Base-by-base conservation (phyloP, 768 basidiomycete genomes). In the Lactarius hatsudake region DNA sequence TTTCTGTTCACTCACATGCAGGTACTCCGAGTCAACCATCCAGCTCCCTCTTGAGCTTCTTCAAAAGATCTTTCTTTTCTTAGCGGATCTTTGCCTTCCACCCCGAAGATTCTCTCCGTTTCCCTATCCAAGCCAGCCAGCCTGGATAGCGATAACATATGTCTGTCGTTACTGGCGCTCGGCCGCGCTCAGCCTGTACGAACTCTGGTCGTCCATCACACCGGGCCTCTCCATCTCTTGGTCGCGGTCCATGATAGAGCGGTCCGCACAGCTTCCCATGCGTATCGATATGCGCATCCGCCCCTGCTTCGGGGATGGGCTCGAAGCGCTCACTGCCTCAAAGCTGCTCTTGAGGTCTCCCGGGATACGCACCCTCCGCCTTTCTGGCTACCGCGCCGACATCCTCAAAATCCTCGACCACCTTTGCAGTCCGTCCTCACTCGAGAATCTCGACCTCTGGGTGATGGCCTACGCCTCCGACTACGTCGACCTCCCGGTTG, bases 201-300 rank as follows among this genome's bases (percentile, higher is more conserved):
- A 60, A 51, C 62, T 68, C 42, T 68, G 67, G 67, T 38, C 67
- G 34, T 42, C 17, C 17, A 61, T 68, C 62, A 68, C 54, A 18
- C 62, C 67, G 0, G 42, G 59, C 1, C 59, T 64, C 36, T 60
- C 67, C 9, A 30, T 60, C 28, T 56, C 48, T 2, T 68, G 67
- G 67, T 42, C 67, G 15, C 62, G 45, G 1, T 59, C 62, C 10
- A 68, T 68, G 67, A 55, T 68, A 26, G 59, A 68, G 28, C 67
- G 67, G 26, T 64, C 67, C 5, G 15, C 67, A 13, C 67, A 63
- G 17, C 67, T 64, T 12, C 53, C 59, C 20, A 40, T 68, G 1
- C 53, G 20, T n/a, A 28, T 68, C 43, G 28, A 56, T 53, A 55
- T 60, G 18, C 62, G 51, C 51, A 43, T 64, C 53, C 40, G 53